These are phyloP conservation scores for Fusarium equiseti DNA, from an alignment of 2,329 filamentous ascomycete genomes.

Conservation along the genomic window DNA sequence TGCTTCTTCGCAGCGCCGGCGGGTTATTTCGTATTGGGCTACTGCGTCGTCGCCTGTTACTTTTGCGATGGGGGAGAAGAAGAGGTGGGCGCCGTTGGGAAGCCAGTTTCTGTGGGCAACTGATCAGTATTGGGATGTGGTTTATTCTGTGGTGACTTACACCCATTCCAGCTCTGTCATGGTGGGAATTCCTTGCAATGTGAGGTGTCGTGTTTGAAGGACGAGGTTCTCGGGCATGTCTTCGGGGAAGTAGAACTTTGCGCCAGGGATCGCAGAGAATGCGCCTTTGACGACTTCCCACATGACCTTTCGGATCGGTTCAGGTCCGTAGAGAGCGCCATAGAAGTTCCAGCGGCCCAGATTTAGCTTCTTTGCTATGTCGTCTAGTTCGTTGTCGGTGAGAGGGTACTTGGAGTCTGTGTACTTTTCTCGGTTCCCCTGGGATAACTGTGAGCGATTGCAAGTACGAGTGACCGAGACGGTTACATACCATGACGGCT, in stretches of 20 bases:
- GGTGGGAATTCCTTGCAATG: slow-evolving; percentile 34
- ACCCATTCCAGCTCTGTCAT: slow-evolving; percentile 40
- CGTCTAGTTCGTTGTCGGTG: slow-evolving; percentile 23
- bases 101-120: slow-evolving; percentile 18
- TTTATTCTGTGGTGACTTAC: slow-evolving; percentile 7
- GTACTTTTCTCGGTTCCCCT: slow-evolving; percentile 14
- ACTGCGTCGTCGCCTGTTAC: slow-evolving; percentile 33
- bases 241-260: slow-evolving; percentile 41
- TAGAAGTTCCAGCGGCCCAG: slow-evolving; percentile 43
- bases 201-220: slow-evolving; percentile 29
- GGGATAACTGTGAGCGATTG: neutral
- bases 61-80: slow-evolving; percentile 43
- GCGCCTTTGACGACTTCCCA: slow-evolving; percentile 33
- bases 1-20: slow-evolving; percentile 30
- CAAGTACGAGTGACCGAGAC: neutral
- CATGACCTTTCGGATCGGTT: slow-evolving; percentile 33
- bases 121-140: neutral
- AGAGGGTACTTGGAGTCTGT: slow-evolving; percentile 19
- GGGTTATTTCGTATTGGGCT: slow-evolving; percentile 29
- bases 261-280: slow-evolving; percentile 34
- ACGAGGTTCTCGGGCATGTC: slow-evolving; percentile 37
- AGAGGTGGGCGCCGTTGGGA: slow-evolving; percentile 39
- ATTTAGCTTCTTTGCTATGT: slow-evolving; percentile 36
- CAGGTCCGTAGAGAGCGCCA: slow-evolving; percentile 38
- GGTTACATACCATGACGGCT: slow-evolving; percentile 26